Base-by-base conservation (phyloP, 805 yeast genomes). In the Komagataella ulmi region DNA sequence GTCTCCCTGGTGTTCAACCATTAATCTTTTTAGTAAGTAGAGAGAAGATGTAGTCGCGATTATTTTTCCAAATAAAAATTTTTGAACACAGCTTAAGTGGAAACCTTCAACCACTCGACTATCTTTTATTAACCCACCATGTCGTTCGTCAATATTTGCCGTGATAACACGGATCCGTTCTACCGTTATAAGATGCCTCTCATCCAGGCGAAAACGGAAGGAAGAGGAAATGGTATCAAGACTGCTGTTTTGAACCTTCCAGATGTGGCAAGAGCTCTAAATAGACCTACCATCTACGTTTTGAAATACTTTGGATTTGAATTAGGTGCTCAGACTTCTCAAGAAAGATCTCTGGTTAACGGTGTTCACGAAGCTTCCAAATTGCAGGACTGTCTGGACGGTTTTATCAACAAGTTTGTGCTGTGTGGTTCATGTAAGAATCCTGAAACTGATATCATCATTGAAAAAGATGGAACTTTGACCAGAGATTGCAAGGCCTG, bases 101-200 rank as follows among this genome's bases (percentile, higher is more conserved):
- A 17, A 24, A 24, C 46, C 12, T 23, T 36, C 17, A 40, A 19
- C 44, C 17, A 3, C 36, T 24, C 7, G 49, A 30, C 40, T 30
- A 40, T 18, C 8, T 24, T 14, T 46, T 10, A 30, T 24, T 10
- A 36, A 17, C 45, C 23, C 57, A 72, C 51, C 56, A 88, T 88
- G 96, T 85, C 96, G 52, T 74, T 81, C 52, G 47, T 91, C 65
- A 91, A 93, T 70, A 91, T 93, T 62, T 84, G 96, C 70, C 89
- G 99, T 76, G 97, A 89, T 65, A 93, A 91, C 75, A 82, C 85
- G 63, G 99, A 93, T 74, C 97, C 97, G 47, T 93, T 93, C 70
- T 93, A 93, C 81, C 96, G 99, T 75, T 93, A 93, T 72, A 93
- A 93, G 75, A 93, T 93, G 99, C 99, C 99, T 65, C 85, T 95